Conservation (phyloP, 1,284 basidiomycete species). For the Psilocybe mexicana region DNA sequence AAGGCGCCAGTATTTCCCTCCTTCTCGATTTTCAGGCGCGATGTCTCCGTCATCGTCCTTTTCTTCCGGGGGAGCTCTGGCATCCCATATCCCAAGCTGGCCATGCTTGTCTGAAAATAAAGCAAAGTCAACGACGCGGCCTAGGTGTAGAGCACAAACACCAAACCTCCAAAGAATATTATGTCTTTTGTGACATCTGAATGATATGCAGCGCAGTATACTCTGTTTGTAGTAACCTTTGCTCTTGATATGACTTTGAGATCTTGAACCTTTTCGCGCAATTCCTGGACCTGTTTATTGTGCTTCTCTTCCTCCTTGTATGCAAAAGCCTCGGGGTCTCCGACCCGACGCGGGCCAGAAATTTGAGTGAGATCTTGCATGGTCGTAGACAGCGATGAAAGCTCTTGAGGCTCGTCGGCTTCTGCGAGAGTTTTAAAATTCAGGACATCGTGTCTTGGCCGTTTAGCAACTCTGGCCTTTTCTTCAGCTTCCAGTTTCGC, state of each 20-base stretch:
- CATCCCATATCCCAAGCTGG: slow-evolving; percentile 80
- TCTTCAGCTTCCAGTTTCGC: slow-evolving; percentile 61
- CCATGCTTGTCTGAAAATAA: slow-evolving; percentile 64
- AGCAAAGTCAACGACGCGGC: background rate
- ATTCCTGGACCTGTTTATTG: slow-evolving; percentile 45
- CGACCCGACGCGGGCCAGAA: slow-evolving; percentile 39
- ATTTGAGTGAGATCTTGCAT: slow-evolving; percentile 42
- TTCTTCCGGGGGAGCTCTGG: slow-evolving; percentile 64
- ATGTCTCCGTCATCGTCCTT: slow-evolving; percentile 63
- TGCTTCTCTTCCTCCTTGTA: slow-evolving; percentile 46
- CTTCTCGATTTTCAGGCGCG: slow-evolving; percentile 43
- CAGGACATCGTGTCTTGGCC: slow-evolving; percentile 66
- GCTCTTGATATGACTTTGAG: slow-evolving; percentile 69
- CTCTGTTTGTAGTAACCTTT: slow-evolving; percentile 71
- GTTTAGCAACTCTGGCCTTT: slow-evolving; percentile 56
- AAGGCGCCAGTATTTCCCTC: slow-evolving; percentile 77
- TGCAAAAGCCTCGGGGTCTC: slow-evolving; percentile 50
- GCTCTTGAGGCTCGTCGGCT: slow-evolving; percentile 46
- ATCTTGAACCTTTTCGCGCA: slow-evolving; percentile 53
- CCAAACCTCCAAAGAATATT: slow-evolving; percentile 72
- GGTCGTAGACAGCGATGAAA: slow-evolving; percentile 42
- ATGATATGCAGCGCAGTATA: slow-evolving; percentile 78
- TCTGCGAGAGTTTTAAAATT: slow-evolving; percentile 57
- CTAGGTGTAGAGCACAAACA: slow-evolving; percentile 12
- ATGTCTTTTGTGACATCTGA: slow-evolving; percentile 79